Conservation (phyloP, 768 basidiomycete genomes). For the Leccinellum albellum region DNA sequence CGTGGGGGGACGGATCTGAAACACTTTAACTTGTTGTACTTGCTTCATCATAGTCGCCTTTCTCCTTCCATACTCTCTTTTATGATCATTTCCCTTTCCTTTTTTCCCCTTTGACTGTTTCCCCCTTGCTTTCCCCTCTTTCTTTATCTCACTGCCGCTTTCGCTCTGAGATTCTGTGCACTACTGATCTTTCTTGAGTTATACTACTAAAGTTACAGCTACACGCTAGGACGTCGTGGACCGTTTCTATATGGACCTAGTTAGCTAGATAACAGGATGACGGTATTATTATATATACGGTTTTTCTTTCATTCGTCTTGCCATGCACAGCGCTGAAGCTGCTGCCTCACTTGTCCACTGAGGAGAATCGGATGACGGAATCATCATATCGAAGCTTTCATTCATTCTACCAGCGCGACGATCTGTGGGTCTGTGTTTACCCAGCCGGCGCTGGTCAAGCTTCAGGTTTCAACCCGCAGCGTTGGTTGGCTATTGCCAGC, state of each 20-base stretch:
- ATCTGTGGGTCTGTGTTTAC: too few species aligned
- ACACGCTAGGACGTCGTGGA: neutral
- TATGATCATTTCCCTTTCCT: neutral
- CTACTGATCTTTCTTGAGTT: neutral
- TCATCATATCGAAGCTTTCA: too few species aligned
- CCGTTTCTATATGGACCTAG: slow-evolving; percentile 1
- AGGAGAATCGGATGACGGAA: too few species aligned
- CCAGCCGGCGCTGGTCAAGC: too few species aligned
- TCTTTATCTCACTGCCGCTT: neutral
- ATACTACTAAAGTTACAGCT: neutral
- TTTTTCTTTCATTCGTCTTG: too few species aligned
- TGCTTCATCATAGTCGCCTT: slow-evolving; percentile 11
- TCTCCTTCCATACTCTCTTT: neutral
- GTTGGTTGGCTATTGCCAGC: too few species aligned
- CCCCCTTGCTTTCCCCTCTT: neutral
- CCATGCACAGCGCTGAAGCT: too few species aligned
- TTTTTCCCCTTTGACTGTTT: neutral
- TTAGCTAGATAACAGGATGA: neutral
- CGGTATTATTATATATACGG: too few species aligned
- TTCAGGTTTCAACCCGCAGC: too few species aligned
- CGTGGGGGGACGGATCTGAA: slow-evolving; percentile 7
- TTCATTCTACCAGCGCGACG: too few species aligned
- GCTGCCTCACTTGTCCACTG: too few species aligned
- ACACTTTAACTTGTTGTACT: slow-evolving; percentile 20
- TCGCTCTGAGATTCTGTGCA: neutral